Base-by-base conservation (phyloP, 2,329 filamentous ascomycete genomes). In the Keithomyces neogunnii region DNA sequence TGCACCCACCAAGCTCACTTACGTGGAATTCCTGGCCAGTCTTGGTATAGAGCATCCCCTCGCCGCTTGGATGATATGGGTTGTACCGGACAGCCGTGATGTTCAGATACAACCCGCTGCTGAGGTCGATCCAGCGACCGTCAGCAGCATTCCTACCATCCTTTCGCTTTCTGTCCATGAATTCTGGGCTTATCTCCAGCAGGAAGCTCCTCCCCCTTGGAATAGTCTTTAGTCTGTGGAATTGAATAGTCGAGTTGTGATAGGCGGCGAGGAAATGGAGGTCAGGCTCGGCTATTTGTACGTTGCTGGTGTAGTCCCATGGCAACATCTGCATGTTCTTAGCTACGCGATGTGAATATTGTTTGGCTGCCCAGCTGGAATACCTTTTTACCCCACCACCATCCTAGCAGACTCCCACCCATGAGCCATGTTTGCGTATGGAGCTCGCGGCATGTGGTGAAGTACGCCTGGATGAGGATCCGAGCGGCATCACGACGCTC, bases 391-490 rank as follows among this genome's bases (percentile, higher is more conserved):
- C 88, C 89, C 88, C 88, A 92, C 86, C 87, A 92, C 88, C 88
- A 93, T 5, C 88, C 88, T 33, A 93, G 72, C 32, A 92, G 71
- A n/a, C 85, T 86, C n/a, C 87, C 86, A 62, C 92, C 88, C 60
- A 88, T 87, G 53, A 92, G 79, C 88, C 88, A 92, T 5, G 88
- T 90, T 65, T 91, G 84, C 52, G 90, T 66, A 2, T 81, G 78
- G 32, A 88, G 73, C 38, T 81, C 76, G 47, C 74, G 71, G 61
- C 87, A 85, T 32, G 84, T 87, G 42, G 77, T 72, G 46, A 92
- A 73, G 64, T 90, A 92, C 31, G 87, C 83, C 59, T 84, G 80
- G 49, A 89, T 75, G 59, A 92, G 79, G 56, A 83, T 76, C 48
- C 75, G 77, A 52, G 90, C 74, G 1, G 79, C 82, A 31, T 81